Conservation (phyloP, 73 alveolate genomes). For the Durusdinium trenchii region DNA sequence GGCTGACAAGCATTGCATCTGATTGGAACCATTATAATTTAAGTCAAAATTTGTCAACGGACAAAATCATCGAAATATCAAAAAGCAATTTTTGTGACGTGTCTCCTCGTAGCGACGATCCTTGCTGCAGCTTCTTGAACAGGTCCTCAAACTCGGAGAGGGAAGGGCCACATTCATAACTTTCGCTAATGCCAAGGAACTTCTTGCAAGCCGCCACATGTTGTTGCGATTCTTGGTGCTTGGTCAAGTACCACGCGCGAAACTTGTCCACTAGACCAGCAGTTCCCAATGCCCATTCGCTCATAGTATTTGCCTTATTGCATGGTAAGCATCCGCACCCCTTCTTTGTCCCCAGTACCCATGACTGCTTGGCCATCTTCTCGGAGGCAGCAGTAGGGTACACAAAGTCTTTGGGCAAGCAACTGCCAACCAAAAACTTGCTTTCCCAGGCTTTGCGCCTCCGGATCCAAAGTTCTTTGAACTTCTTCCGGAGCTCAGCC, state of each 20-base stretch:
- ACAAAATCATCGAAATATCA: no score
- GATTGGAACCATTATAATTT: no score
- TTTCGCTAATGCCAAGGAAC: slow-evolving; percentile 6
- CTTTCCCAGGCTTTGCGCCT: not conserved
- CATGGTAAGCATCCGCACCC: slow-evolving; percentile 24
- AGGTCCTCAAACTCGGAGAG: not conserved
- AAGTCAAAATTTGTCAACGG: no score
- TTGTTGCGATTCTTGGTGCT: slow-evolving; percentile 13
- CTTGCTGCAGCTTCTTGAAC: not conserved
- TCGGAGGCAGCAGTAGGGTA: slow-evolving; percentile 41
- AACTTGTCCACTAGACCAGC: slow-evolving; percentile 21
- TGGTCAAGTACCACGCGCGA: not conserved
- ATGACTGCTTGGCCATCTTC: not conserved
- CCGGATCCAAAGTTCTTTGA: not conserved
- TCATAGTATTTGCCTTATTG: not conserved
- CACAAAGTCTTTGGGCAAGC: slow-evolving; percentile 10
- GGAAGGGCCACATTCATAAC: not conserved
- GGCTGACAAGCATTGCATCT: no score
- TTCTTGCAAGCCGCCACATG: not conserved
- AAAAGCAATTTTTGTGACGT: no score
- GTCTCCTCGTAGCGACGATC: not conserved
- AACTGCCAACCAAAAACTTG: slow-evolving; percentile 21
- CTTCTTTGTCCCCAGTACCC: not conserved
- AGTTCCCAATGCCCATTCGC: not conserved
- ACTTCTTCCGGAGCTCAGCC: not conserved